phyloP scores from a whole-genome alignment of 1,139 yeast genomes.

The Oligophagozyma castellii region DNA sequence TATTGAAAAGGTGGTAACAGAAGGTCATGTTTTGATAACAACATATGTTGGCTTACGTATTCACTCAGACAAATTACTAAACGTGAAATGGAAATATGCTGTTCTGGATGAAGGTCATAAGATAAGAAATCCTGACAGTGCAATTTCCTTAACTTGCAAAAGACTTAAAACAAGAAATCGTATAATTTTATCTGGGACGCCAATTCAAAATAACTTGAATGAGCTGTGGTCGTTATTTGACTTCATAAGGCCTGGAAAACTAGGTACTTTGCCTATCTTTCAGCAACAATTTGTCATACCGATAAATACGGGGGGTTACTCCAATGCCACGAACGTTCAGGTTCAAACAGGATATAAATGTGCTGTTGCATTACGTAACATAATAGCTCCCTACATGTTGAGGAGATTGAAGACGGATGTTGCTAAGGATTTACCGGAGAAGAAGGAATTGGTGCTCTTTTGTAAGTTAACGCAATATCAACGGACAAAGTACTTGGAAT shows the following conservation, averaged over 20 bases:
- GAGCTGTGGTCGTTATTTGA: slow-evolving; percentile 94
- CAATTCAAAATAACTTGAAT: slow-evolving; percentile 81
- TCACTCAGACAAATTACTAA: slow-evolving; percentile 56
- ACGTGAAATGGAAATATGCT: slow-evolving; percentile 76
- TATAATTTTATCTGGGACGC: slow-evolving; percentile 85
- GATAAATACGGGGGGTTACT: slow-evolving; percentile 94
- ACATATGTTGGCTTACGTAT: slow-evolving; percentile 84
- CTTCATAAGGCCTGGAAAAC: slow-evolving; percentile 83
- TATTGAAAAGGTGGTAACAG: slow-evolving; percentile 24
- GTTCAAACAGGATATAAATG: slow-evolving; percentile 95
- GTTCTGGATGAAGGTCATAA: slow-evolving; percentile 95
- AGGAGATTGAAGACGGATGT: slow-evolving; percentile 87
- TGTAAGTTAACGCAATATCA: slow-evolving; percentile 74
- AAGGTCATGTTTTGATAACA: slow-evolving; percentile 79
- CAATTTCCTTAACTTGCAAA: slow-evolving; percentile 73
- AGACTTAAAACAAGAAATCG: slow-evolving; percentile 71
- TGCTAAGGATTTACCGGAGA: slow-evolving; percentile 91
- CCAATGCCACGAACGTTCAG: slow-evolving; percentile 90
- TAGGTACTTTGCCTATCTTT: slow-evolving; percentile 90
- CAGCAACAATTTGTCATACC: slow-evolving; percentile 88
- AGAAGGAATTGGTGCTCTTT: slow-evolving; percentile 86
- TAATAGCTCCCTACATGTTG: slow-evolving; percentile 78
- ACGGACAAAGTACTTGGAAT: slow-evolving; percentile 56
- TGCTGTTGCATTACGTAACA: slow-evolving; percentile 78
- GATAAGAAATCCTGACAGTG: slow-evolving; percentile 87